Evolutionary conservation across 345 rosid genomes (phyloP).

Genomic region (Raphanus raphanistrum): DNA sequence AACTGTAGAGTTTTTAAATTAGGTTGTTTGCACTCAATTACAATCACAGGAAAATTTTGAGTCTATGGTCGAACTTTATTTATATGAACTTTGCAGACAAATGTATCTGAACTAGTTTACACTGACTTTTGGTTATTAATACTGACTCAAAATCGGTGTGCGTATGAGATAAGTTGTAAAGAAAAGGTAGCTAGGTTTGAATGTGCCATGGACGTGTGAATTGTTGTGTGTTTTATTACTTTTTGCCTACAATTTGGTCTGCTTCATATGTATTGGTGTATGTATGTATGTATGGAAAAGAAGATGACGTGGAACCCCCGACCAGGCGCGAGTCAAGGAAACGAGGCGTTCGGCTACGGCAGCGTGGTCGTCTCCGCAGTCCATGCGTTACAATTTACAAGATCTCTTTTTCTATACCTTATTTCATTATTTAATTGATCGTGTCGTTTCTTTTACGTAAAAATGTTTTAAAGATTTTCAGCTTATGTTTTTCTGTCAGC

Average conservation of each 20-base stretch:
- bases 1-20: not conserved
- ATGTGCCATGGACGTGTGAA: not conserved
- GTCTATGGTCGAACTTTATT: not conserved
- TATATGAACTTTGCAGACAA: not conserved
- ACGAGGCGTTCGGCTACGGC: constrained; percentile 82
- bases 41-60: not conserved
- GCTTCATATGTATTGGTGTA: not conserved
- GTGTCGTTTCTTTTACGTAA: not conserved
- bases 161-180: not conserved
- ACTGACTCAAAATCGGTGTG: not conserved
- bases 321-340: constrained; percentile 54
- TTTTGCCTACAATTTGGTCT: not conserved
- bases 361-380: constrained; percentile 66
- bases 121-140: not conserved
- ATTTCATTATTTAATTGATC: constrained; percentile 10
- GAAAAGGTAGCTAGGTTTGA: not conserved
- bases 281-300: not conserved
- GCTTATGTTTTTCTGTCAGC: constrained; percentile 12
- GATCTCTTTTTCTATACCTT: constrained; percentile 29
- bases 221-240: not conserved
- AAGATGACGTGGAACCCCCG: constrained; percentile 44
- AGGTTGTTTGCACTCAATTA: not conserved
- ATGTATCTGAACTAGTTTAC: not conserved
- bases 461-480: not conserved
- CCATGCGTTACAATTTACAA: constrained; percentile 68